Percentiles rank a stretch among this genome's conserved stretches.
Conservation (phyloP, 371 early-diverging fungal species). For the Funneliformis caledonium region DNA sequence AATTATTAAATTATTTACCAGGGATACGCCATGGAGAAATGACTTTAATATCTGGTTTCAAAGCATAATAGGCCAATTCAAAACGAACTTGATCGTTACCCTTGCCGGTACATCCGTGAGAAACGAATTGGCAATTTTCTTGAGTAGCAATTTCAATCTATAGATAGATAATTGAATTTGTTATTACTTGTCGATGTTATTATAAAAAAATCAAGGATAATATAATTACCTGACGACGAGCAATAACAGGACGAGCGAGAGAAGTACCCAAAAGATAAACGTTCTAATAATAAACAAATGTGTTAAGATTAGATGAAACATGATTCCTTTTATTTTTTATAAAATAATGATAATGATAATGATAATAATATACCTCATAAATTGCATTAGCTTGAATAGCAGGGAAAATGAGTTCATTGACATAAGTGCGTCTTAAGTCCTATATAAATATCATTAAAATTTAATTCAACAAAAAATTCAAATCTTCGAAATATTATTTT, state of each 20-base stretch:
- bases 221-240: conserved; percentile 65
- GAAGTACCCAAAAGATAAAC: conserved; percentile 97
- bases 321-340: not conserved
- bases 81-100: conserved; percentile 99
- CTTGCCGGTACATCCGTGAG: conserved; percentile 99
- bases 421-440: conserved; percentile 92
- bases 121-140: conserved; percentile 92
- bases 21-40: conserved; percentile 96
- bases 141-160: conserved; percentile 91
- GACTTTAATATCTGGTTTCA: conserved; percentile 91
- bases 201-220: not conserved
- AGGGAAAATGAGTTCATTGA: conserved; percentile 91
- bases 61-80: conserved; percentile 96
- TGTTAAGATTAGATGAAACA: not conserved
- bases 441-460: conserved; percentile 39
- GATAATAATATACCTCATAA: conserved; percentile 71
- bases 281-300: conserved; percentile 44
- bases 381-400: conserved; percentile 94
- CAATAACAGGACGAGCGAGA: conserved; percentile 96
- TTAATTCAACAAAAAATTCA: not conserved
- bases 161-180: not conserved
- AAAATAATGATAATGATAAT: not conserved
- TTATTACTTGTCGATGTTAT: not conserved
- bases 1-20: conserved; percentile 54
- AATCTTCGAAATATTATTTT: not conserved